A percentile compares a stretch with the other conserved stretches of the same genome.
phyloP scores from a whole-genome alignment of 176 grass and related monocot species.

The Raddia distichophylla region DNA sequence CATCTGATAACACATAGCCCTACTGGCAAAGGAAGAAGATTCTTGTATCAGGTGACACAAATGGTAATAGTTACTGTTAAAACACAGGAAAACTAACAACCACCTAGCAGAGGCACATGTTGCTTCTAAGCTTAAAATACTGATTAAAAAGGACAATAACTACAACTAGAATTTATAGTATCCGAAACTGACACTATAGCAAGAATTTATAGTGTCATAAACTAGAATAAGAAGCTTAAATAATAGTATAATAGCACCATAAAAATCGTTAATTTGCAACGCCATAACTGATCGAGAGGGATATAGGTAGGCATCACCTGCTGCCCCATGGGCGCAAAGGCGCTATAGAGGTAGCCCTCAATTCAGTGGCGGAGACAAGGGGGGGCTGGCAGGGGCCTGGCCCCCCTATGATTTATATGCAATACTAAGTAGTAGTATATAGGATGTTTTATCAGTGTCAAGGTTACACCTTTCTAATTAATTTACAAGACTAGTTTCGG shows the following conservation, averaged over 20 bases:
- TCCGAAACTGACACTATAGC: not conserved
- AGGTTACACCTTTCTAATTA: no score
- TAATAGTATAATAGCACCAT: not conserved
- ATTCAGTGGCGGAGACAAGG: no score
- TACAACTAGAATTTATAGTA: not conserved
- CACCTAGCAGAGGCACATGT: not conserved
- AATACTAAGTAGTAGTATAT: no score
- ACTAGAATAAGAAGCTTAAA: constrained; percentile 4
- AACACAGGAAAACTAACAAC: not conserved
- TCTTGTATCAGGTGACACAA: constrained; percentile 10
- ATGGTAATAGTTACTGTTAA: constrained; percentile 14
- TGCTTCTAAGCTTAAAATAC: not conserved
- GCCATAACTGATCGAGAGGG: not conserved
- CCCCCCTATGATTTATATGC: no score
- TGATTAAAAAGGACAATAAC: constrained; percentile 1
- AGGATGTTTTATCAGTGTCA: no score
- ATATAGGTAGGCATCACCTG: not conserved
- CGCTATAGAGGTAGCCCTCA: constrained; percentile 61
- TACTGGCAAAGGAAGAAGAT: not conserved
- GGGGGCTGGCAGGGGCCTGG: no score
- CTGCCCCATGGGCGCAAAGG: constrained; percentile 53
- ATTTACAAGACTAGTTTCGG: no score
- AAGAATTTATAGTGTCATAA: not conserved
- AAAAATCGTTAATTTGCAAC: not conserved
- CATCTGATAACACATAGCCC: not conserved